These are phyloP conservation scores for Babesia gibsoni DNA, from an alignment of 169 alveolate genomes.

Conservation along the genomic window DNA sequence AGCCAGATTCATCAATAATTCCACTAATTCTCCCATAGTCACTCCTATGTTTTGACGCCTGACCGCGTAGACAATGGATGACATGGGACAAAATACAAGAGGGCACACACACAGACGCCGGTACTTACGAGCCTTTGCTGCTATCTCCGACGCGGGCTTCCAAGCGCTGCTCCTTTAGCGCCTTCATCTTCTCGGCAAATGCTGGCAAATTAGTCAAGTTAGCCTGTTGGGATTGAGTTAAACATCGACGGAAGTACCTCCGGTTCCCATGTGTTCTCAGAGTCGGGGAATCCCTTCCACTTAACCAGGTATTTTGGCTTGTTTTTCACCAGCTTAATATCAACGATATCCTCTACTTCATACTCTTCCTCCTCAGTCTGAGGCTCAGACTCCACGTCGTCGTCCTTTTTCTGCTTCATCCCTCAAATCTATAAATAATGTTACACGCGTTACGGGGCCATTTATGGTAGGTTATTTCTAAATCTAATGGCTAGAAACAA, in stretches of 20 bases:
- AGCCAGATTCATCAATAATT: too few species aligned
- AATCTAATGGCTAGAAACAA: too few species aligned
- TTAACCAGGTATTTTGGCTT: constrained; percentile 65
- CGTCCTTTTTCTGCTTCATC: constrained; percentile 14
- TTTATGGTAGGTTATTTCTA: too few species aligned
- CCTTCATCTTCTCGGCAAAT: constrained; percentile 48
- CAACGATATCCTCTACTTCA: constrained; percentile 63
- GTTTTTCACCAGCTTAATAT: constrained; percentile 22
- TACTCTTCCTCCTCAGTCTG: constrained; percentile 55
- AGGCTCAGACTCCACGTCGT: background rate
- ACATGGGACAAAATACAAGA: too few species aligned
- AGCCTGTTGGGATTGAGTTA: background rate
- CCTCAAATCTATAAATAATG: background rate
- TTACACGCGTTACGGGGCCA: too few species aligned
- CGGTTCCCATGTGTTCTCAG: constrained; percentile 80
- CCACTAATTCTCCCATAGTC: too few species aligned
- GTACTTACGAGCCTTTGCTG: background rate
- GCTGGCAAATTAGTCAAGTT: constrained; percentile 55
- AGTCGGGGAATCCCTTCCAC: constrained; percentile 77
- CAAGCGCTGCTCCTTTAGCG: constrained; percentile 24
- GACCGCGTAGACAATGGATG: too few species aligned
- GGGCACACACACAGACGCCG: background rate
- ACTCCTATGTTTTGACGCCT: too few species aligned
- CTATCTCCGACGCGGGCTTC: background rate
- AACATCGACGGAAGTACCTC: constrained; percentile 30